Evolutionary conservation across 163 green algal genomes (phyloP), one percentile per base, ranked within the genome.

Genomic region (Scenedesmus sp.): DNA sequence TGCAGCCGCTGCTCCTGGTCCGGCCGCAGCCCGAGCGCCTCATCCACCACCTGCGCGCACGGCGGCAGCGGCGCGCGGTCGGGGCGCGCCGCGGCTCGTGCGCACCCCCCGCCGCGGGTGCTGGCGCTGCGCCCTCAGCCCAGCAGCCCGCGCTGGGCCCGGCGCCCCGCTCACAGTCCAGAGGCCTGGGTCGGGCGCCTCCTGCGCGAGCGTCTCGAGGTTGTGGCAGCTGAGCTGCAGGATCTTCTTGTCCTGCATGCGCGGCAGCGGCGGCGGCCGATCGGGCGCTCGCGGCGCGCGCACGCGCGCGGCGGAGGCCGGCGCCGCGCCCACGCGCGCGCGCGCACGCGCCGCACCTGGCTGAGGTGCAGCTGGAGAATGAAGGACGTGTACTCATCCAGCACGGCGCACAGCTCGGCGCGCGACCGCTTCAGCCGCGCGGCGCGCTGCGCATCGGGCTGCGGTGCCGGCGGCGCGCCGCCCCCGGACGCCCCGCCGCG

Each of bases 201-300:
- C 53, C 29, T n/a, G 53, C 53, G 29, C 5, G n/a, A 60, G 20
- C 53, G 53, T 60, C 20, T 60, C 53, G 7, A 60, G 17, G 53
- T 60, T 60, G 53, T 34, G 53, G 13, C n/a, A 34, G 53, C 53
- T 60, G n/a, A 60, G 20, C 18, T 33, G 53, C 53, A 60, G 53
- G n/a, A 60, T 24, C 53, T 60, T 60, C 10, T 60, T 24, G 13
- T 24, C 53, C 2, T 34, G n/a, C 11, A 60, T 60, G 20, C 31
- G 53, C 53, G 31, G 53, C 53, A 60, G 53, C 53, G 31, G 20
- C n/a, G 13, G 29, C 5, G 53, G 29, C 3, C n/a, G 29, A 6
- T 24, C 53, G n/a, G 31, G 53, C 53, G 53, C 53, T 31, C 15
- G n/a, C 53, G 31, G 53, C 14, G 53, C 53, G 17, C 5, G n/a